phyloP scores from a whole-genome alignment of 331 rosid genomes.

The Phaseolus coccineus region DNA sequence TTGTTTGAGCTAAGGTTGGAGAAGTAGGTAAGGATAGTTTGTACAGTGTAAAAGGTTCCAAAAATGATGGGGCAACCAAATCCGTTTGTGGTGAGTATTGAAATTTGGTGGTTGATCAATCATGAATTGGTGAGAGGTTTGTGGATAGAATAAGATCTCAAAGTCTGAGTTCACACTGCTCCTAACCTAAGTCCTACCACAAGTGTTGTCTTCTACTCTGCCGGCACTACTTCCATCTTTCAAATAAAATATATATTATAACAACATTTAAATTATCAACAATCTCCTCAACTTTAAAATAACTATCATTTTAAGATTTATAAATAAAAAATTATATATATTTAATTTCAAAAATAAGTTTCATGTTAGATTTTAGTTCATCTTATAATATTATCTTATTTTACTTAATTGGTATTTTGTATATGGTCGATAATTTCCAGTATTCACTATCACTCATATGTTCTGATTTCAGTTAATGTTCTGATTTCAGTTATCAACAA shows the following conservation, averaged over 20 bases:
- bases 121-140: conserved; percentile 9
- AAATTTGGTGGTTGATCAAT: conserved; percentile 45
- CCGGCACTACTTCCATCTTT: neutral
- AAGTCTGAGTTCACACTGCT: conserved; percentile 22
- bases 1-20: neutral
- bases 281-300: neutral
- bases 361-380: neutral
- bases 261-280: neutral
- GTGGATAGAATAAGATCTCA: conserved; percentile 23
- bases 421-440: too few species aligned
- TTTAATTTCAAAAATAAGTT: neutral
- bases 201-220: conserved; percentile 9
- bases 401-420: neutral
- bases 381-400: neutral
- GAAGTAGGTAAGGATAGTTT: conserved; percentile 6
- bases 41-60: neutral
- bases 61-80: conserved; percentile 22
- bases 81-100: conserved; percentile 5
- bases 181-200: conserved; percentile 9
- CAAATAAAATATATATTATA: neutral
- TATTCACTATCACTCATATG: too few species aligned
- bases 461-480: too few species aligned
- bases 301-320: neutral
- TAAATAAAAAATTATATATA: neutral
- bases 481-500: too few species aligned